These are phyloP conservation scores for Lepidopterella palustris DNA, from an alignment of 495 filamentous ascomycete species.

Conservation along the genomic window DNA sequence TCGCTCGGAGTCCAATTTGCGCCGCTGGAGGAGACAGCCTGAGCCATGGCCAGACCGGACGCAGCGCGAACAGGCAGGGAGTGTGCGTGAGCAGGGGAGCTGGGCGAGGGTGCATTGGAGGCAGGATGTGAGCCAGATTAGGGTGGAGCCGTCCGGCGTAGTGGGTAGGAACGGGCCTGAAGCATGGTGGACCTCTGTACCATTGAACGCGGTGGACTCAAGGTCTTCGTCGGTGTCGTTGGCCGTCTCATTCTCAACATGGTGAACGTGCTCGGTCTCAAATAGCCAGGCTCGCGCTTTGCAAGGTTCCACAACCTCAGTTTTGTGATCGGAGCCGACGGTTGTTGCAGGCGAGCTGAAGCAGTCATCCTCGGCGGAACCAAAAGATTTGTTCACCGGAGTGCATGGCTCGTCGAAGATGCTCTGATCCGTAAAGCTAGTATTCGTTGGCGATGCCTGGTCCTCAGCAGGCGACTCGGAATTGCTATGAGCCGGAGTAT, in stretches of 20 bases:
- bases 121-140: slow-evolving; percentile 19
- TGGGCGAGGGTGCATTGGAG: slow-evolving; percentile 21
- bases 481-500: background rate
- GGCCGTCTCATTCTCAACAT: no score
- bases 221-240: no score
- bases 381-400: background rate
- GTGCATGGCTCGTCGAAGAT: slow-evolving; percentile 8
- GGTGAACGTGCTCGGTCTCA: no score
- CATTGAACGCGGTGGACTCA: no score
- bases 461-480: background rate
- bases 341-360: background rate
- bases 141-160: background rate
- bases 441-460: slow-evolving; percentile 7
- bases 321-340: background rate
- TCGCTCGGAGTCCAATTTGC: slow-evolving; percentile 8
- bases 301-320: no score
- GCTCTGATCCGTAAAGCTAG: slow-evolving; percentile 6
- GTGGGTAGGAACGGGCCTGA: background rate
- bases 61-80: slow-evolving; percentile 26
- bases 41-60: slow-evolving; percentile 5
- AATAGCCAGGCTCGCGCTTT: no score
- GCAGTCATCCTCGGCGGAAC: background rate
- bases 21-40: slow-evolving; percentile 22
- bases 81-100: slow-evolving; percentile 18
- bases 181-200: background rate